Evolutionary conservation across 2,329 filamentous ascomycete species (phyloP).

Genomic region (Metarhizium humberi): DNA sequence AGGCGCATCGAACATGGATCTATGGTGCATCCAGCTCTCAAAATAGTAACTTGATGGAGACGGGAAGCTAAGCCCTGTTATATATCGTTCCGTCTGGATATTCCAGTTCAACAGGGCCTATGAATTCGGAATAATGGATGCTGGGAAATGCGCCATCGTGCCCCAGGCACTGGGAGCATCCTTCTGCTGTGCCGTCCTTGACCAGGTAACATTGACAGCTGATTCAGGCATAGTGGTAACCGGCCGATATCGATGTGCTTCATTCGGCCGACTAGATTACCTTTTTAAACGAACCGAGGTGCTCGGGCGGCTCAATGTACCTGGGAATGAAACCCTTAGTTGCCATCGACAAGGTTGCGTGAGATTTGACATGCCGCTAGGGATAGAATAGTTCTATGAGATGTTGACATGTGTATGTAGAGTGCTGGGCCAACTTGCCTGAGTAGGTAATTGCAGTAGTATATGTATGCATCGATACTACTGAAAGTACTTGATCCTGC

Average conservation of each 20-base stretch:
- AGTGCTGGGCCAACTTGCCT: background rate
- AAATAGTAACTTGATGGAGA: background rate
- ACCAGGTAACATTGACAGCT: too few relatives aligned
- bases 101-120: background rate
- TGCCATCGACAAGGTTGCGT: too few relatives aligned
- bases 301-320: too few relatives aligned
- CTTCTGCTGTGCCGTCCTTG: background rate
- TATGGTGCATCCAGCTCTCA: background rate
- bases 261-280: too few relatives aligned
- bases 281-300: too few relatives aligned
- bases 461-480: background rate
- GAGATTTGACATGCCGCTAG: too few relatives aligned
- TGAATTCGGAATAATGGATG: background rate
- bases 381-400: too few relatives aligned
- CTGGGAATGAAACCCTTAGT: too few relatives aligned
- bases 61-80: background rate
- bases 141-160: background rate
- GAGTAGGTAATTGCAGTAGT: background rate
- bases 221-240: too few relatives aligned
- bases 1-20: background rate
- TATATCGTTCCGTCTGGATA: background rate
- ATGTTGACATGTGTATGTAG: too few relatives aligned
- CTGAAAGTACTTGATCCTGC: background rate
- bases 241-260: too few relatives aligned
- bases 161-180: background rate